phyloP scores from a whole-genome alignment of 1,284 basidiomycete species.

The Puccinia coronata region DNA sequence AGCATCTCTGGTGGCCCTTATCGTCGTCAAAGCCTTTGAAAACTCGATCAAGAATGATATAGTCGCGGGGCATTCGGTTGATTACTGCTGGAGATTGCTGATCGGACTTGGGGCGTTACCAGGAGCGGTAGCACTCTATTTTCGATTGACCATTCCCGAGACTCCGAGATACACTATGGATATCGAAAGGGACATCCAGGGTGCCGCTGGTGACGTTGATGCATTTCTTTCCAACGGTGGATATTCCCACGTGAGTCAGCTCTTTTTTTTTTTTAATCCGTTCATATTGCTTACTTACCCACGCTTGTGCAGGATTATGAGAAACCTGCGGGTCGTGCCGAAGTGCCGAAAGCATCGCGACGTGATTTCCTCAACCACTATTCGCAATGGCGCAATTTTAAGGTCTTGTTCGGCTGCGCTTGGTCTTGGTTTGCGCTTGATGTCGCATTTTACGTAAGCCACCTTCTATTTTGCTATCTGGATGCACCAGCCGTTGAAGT shows the following conservation, averaged over 20 bases:
- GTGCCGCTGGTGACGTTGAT: slow-evolving; percentile 70
- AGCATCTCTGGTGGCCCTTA: slow-evolving; percentile 70
- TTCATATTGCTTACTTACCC: background rate
- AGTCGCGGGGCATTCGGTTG: slow-evolving; percentile 59
- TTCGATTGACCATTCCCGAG: slow-evolving; percentile 63
- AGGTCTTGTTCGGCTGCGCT: slow-evolving; percentile 51
- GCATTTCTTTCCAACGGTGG: slow-evolving; percentile 67
- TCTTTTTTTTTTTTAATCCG: slow-evolving; percentile 62
- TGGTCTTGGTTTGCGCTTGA: slow-evolving; percentile 62
- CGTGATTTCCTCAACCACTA: slow-evolving; percentile 54
- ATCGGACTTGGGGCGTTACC: slow-evolving; percentile 62
- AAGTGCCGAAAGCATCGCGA: slow-evolving; percentile 51
- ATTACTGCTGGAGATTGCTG: slow-evolving; percentile 63
- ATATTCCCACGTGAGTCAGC: slow-evolving; percentile 22
- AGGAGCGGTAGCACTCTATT: slow-evolving; percentile 62
- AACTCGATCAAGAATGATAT: slow-evolving; percentile 64
- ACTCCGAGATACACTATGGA: slow-evolving; percentile 83
- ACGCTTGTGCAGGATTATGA: slow-evolving; percentile 53
- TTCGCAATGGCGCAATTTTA: slow-evolving; percentile 55
- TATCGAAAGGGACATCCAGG: slow-evolving; percentile 76
- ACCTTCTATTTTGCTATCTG: background rate
- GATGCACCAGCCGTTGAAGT: background rate
- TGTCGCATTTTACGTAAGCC: slow-evolving; percentile 70
- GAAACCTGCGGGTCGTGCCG: slow-evolving; percentile 62
- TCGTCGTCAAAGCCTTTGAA: slow-evolving; percentile 72